Evolutionary conservation across 2,329 filamentous ascomycete genomes (phyloP), one percentile per base, ranked within the genome.

Genomic region (Fusarium aywerte): DNA sequence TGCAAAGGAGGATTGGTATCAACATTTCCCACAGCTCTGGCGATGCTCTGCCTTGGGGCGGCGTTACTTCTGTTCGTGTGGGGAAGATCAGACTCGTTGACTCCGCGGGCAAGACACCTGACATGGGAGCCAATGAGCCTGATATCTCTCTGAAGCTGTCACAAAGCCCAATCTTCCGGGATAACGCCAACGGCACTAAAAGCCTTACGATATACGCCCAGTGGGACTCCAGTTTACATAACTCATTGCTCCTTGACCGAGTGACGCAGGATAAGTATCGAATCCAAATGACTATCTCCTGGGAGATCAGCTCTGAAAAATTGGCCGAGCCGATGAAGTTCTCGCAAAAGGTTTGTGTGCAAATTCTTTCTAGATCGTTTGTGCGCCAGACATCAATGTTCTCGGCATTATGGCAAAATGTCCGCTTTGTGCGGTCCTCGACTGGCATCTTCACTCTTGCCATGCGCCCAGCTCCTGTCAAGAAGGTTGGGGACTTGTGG

Each of bases 211-310:
- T 98, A 40, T 86, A 91, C n/a, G 93, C 92, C 1, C 94, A 98
- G 74, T 99, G 96, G 96, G 96, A 99, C 76, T 97, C 95, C 0
- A 97, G 93, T 73, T 84, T 96, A 69, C 96, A 99, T 78, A 90
- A 89, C 66, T 97, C 96, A 7, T 83, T 97, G n/a, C 84, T 98
- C 15, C 87, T 99, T n/a, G 94, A 99, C 78, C 89, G 95, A 25
- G 90, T 92, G 2, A 98, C 96, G 3, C 88, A 92, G n/a, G 94
- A 97, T 61, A 96, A 93, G 76, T 94, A 96, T 77, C 90, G 91
- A 40, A 92, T 99, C 20, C 94, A 97, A 77, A 90, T 97, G 79
- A 90, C 91, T 0, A 82, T 98, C 12, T 86, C 88, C 16, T 98
- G 95, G 92, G 92, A 97, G 72, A 88, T 98, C 27, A 85, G 86